Percentiles rank a stretch among this genome's conserved stretches.
phyloP scores from a whole-genome alignment of 768 basidiomycete species.

The Xerocomellus chrysenteron region DNA sequence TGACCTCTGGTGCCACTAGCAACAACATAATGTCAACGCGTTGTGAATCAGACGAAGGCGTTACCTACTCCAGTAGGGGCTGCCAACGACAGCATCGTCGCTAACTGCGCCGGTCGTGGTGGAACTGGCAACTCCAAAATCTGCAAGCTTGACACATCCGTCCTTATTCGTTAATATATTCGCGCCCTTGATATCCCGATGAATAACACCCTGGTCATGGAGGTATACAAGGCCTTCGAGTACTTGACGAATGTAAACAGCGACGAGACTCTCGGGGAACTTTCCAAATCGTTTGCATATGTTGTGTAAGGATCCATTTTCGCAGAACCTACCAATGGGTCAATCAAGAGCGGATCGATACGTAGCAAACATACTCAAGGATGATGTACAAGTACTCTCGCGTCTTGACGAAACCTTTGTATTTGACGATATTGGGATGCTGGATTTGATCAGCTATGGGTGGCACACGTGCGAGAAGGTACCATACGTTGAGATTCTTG shows the following conservation, averaged over 20 bases:
- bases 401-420: constrained; percentile 97
- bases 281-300: constrained; percentile 98
- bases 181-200: constrained; percentile 98
- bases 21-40: constrained; percentile 5
- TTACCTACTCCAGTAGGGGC: constrained; percentile 94
- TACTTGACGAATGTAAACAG: constrained; percentile 95
- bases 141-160: constrained; percentile 97
- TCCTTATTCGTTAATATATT: constrained; percentile 99
- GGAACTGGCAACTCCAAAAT: constrained; percentile 92
- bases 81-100: constrained; percentile 93
- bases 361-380: constrained; percentile 63
- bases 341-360: constrained; percentile 2
- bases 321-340: constrained; percentile 68
- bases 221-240: constrained; percentile 94
- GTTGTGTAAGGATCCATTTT: constrained; percentile 94
- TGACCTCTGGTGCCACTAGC: constrained; percentile 96
- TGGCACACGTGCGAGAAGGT: background rate
- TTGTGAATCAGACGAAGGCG: background rate
- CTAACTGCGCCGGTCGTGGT: constrained; percentile 71
- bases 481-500: constrained; percentile 89
- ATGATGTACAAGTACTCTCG: constrained; percentile 95
- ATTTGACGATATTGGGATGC: constrained; percentile 98
- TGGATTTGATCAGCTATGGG: constrained; percentile 34
- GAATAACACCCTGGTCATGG: constrained; percentile 99
- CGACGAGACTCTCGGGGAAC: constrained; percentile 96